Base-by-base conservation (phyloP, 345 rosid genomes). In the Orychophragmus violaceus region DNA sequence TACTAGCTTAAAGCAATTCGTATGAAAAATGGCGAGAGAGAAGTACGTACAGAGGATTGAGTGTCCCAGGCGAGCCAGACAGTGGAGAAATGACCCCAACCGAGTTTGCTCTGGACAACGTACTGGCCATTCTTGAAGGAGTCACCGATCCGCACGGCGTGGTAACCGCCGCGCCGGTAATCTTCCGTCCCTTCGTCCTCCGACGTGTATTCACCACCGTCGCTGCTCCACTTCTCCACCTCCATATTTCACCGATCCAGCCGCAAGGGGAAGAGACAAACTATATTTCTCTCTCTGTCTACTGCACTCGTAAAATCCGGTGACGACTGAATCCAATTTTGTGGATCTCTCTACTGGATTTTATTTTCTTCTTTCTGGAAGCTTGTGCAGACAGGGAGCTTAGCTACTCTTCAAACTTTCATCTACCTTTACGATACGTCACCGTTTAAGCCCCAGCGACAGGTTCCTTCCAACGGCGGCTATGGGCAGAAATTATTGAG, bases 31-130 rank as follows among this genome's bases (percentile, higher is more conserved):
- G 29, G 55, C 50, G 19, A 30, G 45, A 49, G 55, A 46, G 37
- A 54, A 12, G 33, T 7, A 32, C 77, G 11, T 89, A 91, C 98
- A 76, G 82, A 82, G 64, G 42, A 75, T 21, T 81, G 89, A 57
- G 81, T 80, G 52, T 92, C 98, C 92, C 96, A 89, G 52, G 98
- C 84, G 53, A 92, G 98, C 98, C 98, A 87, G 23, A 92, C 95
- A 29, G 96, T 92, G 39, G 96, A 89, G 81, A 89, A 92, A 78
- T 92, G 96, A 5, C 93, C 96, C 96, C 98, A 92, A 1, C 95
- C 97, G 32, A 92, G 97, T 84, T 89, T 92, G 39, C 76, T 77
- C 76, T 87, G 98, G 41, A 86, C 88, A 46, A 89, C 89, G 56
- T 92, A 89, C 27, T 84, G 79, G 1, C 89, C 95, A 65, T 84